Evolutionary conservation across 805 yeast species (phyloP).

Genomic region (Yamadazyma paraphyllophila): DNA sequence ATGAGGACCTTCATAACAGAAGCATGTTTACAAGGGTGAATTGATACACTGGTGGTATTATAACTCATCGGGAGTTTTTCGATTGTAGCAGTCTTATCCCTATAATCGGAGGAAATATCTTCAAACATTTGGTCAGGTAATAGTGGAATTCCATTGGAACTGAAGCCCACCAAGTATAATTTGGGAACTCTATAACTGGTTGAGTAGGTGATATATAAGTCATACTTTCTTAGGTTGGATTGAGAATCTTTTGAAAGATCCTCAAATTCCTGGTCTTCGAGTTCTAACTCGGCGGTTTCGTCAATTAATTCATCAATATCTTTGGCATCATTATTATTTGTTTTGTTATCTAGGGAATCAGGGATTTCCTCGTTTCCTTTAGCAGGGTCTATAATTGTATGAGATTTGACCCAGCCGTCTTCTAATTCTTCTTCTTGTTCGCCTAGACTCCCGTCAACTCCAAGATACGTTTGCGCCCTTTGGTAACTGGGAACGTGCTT

Average conservation of each 20-base stretch:
- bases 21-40: constrained; percentile 96
- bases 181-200: constrained; percentile 96
- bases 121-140: constrained; percentile 91
- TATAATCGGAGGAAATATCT: constrained; percentile 87
- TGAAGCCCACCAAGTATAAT: constrained; percentile 86
- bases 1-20: constrained; percentile 88
- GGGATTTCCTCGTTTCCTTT: constrained; percentile 7
- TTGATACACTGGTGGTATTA: constrained; percentile 76
- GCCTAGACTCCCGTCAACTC: constrained; percentile 38
- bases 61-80: constrained; percentile 85
- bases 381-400: constrained; percentile 36
- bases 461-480: constrained; percentile 60
- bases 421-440: constrained; percentile 40
- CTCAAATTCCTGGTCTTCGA: constrained; percentile 33
- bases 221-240: constrained; percentile 65
- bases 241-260: constrained; percentile 20
- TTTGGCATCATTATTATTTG: constrained; percentile 28
- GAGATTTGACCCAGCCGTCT: constrained; percentile 61
- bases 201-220: constrained; percentile 86
- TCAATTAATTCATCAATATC: constrained; percentile 46
- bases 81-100: constrained; percentile 94
- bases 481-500: constrained; percentile 84
- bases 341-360: constrained; percentile 35
- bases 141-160: constrained; percentile 78
- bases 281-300: constrained; percentile 39